Percentiles rank a stretch among this genome's conserved stretches.
These are phyloP conservation scores for Xylariaceae sp. DNA, from an alignment of 2,329 filamentous ascomycete genomes.

Conservation along the genomic window DNA sequence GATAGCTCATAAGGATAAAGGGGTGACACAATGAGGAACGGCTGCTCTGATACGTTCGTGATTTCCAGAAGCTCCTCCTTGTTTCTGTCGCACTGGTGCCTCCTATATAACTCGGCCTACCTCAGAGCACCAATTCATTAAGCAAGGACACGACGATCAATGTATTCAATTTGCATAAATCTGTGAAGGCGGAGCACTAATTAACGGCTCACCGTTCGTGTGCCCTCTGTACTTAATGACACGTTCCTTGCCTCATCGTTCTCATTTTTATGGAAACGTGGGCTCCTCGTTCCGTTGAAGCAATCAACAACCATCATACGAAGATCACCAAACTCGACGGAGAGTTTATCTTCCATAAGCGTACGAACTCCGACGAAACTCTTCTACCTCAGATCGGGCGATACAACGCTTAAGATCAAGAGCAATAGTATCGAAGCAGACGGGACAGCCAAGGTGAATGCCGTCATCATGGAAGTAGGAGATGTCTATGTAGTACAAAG, in stretches of 20 bases:
- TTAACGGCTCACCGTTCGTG: background rate
- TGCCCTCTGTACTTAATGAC: background rate
- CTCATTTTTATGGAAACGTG: constrained; percentile 10
- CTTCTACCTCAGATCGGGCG: constrained; percentile 7
- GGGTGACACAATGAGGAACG: too few species aligned
- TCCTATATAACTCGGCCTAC: background rate
- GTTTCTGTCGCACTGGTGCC: background rate
- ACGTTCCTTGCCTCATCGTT: constrained; percentile 7
- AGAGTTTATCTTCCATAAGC: constrained; percentile 6
- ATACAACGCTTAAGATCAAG: constrained; percentile 9
- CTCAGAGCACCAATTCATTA: background rate
- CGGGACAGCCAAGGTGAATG: background rate
- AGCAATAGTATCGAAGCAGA: background rate
- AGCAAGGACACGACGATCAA: background rate
- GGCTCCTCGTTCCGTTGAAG: constrained; percentile 7
- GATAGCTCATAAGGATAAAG: too few species aligned
- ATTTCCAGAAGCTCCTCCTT: too few species aligned
- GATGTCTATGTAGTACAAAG: constrained; percentile 6
- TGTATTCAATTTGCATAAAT: background rate
- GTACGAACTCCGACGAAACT: constrained; percentile 7
- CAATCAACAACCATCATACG: constrained; percentile 4
- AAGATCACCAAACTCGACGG: constrained; percentile 8
- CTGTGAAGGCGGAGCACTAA: background rate
- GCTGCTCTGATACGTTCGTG: too few species aligned
- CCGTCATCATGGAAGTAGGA: constrained; percentile 5